These are phyloP conservation scores for Solanum clarkiae DNA, from an alignment of 257 asterid genomes.

Conservation along the genomic window DNA sequence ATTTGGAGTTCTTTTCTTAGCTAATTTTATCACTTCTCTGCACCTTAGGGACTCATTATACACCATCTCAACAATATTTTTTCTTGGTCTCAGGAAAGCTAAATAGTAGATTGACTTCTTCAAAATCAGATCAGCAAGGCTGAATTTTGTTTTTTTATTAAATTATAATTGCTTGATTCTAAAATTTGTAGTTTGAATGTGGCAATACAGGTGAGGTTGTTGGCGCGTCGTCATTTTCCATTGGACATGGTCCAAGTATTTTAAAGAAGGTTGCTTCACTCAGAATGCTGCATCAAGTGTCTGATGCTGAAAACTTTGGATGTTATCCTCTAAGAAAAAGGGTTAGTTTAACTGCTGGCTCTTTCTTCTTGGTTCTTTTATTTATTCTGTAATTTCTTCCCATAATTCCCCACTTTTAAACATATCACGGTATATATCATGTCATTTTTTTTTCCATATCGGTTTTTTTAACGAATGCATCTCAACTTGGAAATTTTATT, in stretches of 20 bases:
- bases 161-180: neutral
- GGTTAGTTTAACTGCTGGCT: slow-evolving; percentile 30
- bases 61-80: neutral
- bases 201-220: slow-evolving; percentile 75
- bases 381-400: neutral
- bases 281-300: slow-evolving; percentile 72
- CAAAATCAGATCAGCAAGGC: neutral
- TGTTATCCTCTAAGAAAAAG: slow-evolving; percentile 56
- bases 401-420: neutral
- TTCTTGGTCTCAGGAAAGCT: neutral
- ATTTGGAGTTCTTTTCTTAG: neutral
- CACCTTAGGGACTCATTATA: neutral
- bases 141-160: neutral
- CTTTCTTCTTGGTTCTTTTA: neutral
- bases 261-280: slow-evolving; percentile 79
- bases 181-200: slow-evolving; percentile 17
- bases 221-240: slow-evolving; percentile 83
- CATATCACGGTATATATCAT: neutral
- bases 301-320: slow-evolving; percentile 36
- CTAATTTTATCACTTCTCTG: neutral
- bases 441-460: neutral
- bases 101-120: neutral
- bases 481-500: neutral
- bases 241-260: slow-evolving; percentile 53
- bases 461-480: neutral